Conservation (phyloP, 2,329 filamentous ascomycete species). For the Calonectria multiphialidica region DNA sequence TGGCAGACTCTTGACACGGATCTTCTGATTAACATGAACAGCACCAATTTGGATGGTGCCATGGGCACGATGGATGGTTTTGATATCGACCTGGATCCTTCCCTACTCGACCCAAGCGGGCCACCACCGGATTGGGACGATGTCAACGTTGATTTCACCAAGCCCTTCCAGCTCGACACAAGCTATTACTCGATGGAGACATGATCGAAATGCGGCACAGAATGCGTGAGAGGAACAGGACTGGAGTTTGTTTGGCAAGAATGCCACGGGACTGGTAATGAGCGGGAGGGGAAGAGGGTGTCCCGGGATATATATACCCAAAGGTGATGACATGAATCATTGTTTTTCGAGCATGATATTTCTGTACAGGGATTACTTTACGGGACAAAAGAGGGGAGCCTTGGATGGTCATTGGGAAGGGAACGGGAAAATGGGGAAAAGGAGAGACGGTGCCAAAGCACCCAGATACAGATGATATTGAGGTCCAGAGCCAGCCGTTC, state of each 20-base stretch:
- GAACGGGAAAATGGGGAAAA: constrained; percentile 18
- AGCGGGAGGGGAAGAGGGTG: constrained; percentile 21
- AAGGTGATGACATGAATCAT: constrained; percentile 34
- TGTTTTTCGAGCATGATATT: constrained; percentile 27
- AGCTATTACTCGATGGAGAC: constrained; percentile 50
- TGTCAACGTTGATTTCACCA: constrained; percentile 61
- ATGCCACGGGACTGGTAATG: constrained; percentile 29
- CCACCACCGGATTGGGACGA: constrained; percentile 62
- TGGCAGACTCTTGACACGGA: constrained; percentile 62
- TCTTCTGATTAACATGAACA: constrained; percentile 58
- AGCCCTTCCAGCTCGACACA: constrained; percentile 66
- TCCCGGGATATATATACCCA: constrained; percentile 48
- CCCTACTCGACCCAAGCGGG: constrained; percentile 39
- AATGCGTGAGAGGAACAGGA: background rate
- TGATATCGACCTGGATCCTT: constrained; percentile 39
- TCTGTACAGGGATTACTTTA: constrained; percentile 13
- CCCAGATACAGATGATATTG: background rate
- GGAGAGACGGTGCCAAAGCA: constrained; percentile 1
- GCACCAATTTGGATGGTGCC: constrained; percentile 39
- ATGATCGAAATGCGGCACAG: constrained; percentile 28
- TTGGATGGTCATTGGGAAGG: constrained; percentile 27
- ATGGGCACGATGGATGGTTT: constrained; percentile 19
- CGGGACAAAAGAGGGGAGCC: constrained; percentile 13
- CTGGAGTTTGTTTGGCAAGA: background rate
- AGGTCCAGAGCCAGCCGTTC: background rate